phyloP scores from a whole-genome alignment of 78 protist species.

The Creolimax fragrantissima region DNA sequence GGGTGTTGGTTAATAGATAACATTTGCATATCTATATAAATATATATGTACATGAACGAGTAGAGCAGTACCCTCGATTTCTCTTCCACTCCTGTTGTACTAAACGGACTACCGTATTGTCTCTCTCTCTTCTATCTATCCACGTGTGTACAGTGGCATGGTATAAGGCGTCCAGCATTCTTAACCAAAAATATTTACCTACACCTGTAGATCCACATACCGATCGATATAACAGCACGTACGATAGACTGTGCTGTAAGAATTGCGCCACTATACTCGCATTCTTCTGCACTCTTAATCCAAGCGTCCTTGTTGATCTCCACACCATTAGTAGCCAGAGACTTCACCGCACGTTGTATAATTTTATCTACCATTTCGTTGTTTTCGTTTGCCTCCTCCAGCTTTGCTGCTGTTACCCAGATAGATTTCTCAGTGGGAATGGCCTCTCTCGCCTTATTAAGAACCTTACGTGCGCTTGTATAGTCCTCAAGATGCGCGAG shows the following conservation, averaged over 20 bases:
- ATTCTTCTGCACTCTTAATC: constrained; percentile 63
- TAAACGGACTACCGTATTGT: too few relatives aligned
- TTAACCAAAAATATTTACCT: too few relatives aligned
- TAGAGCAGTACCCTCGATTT: too few relatives aligned
- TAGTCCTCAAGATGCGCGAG: constrained; percentile 84
- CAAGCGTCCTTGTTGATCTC: constrained; percentile 68
- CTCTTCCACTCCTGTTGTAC: too few relatives aligned
- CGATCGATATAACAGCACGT: not conserved
- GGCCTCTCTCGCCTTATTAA: constrained; percentile 68
- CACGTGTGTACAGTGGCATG: too few relatives aligned
- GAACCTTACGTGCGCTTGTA: constrained; percentile 71
- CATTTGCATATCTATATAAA: not conserved
- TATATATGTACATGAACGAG: not conserved
- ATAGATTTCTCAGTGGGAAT: constrained; percentile 65
- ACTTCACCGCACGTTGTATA: constrained; percentile 41
- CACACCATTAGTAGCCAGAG: constrained; percentile 34
- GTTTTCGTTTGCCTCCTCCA: constrained; percentile 79
- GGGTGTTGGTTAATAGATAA: not conserved
- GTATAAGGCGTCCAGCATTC: too few relatives aligned
- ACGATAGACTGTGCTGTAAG: constrained; percentile 46
- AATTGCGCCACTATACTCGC: constrained; percentile 39
- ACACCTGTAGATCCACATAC: too few relatives aligned
- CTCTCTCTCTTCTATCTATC: too few relatives aligned
- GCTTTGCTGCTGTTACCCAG: constrained; percentile 78
- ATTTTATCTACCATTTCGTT: constrained; percentile 31